Evolutionary conservation across 2,329 filamentous ascomycete species (phyloP).

Genomic region (Paramyrothecium sp.): DNA sequence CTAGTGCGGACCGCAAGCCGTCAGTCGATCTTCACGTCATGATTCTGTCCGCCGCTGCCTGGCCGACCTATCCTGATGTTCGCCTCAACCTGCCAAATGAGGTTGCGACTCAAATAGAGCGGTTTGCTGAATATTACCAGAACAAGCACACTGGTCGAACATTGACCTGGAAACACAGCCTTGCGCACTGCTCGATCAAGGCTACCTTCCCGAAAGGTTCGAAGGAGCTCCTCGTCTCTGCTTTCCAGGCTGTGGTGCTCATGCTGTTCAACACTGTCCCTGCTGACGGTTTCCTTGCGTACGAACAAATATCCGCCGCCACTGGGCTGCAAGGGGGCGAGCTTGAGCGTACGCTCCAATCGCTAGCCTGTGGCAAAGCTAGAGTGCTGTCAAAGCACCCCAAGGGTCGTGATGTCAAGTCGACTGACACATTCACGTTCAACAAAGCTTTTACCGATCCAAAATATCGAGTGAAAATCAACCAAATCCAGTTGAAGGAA

Average conservation of each 20-base stretch:
- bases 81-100: slow-evolving; percentile 71
- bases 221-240: slow-evolving; percentile 89
- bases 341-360: slow-evolving; percentile 88
- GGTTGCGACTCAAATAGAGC: slow-evolving; percentile 72
- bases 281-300: slow-evolving; percentile 63
- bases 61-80: slow-evolving; percentile 84
- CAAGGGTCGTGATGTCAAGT: slow-evolving; percentile 75
- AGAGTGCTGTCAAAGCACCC: slow-evolving; percentile 84
- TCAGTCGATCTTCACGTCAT: slow-evolving; percentile 72
- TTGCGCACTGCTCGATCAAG: slow-evolving; percentile 87
- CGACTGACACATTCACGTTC: slow-evolving; percentile 80
- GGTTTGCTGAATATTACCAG: slow-evolving; percentile 85
- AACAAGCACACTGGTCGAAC: slow-evolving; percentile 85
- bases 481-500: slow-evolving; percentile 96
- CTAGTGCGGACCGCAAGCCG: slow-evolving; percentile 45
- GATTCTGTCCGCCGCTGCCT: slow-evolving; percentile 86
- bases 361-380: slow-evolving; percentile 86
- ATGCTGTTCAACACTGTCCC: slow-evolving; percentile 79
- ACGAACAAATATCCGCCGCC: slow-evolving; percentile 70
- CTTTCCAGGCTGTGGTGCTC: slow-evolving; percentile 88
- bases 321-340: slow-evolving; percentile 76
- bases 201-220: slow-evolving; percentile 75
- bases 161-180: slow-evolving; percentile 86
- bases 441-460: slow-evolving; percentile 75
- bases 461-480: slow-evolving; percentile 94